Evolutionary conservation across 148 eudicot species (phyloP).

Genomic region (Tetragonia tetragonoides): DNA sequence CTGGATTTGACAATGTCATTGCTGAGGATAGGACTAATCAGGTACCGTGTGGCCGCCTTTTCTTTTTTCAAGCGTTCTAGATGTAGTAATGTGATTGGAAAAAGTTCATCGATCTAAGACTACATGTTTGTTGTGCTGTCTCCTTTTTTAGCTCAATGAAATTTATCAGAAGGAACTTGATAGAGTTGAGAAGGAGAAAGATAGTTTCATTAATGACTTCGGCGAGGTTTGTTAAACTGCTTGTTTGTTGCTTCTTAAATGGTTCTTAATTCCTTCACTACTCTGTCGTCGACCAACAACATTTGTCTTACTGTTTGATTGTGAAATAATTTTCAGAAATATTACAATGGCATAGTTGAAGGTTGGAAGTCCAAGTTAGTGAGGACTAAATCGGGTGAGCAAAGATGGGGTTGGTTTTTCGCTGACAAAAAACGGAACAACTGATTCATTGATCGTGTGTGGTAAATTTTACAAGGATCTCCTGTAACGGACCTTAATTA

Average conservation of each 20-base stretch:
- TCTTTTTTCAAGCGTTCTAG: background rate
- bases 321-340: constrained; percentile 19
- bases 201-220: constrained; percentile 72
- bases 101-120: no score
- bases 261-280: no score
- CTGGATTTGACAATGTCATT: constrained; percentile 75
- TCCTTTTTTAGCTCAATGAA: constrained; percentile 65
- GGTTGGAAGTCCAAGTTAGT: constrained; percentile 89
- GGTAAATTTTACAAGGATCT: constrained; percentile 9
- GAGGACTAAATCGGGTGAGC: constrained; percentile 79
- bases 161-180: constrained; percentile 70
- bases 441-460: constrained; percentile 14
- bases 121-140: background rate
- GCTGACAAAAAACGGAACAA: constrained; percentile 54
- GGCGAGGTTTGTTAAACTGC: constrained; percentile 56
- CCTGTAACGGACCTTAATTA: background rate
- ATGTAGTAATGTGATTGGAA: no score
- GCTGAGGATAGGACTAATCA: constrained; percentile 96
- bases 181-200: constrained; percentile 70
- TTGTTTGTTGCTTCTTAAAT: background rate
- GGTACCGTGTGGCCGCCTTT: constrained; percentile 36
- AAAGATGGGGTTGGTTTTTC: constrained; percentile 86
- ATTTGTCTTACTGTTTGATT: no score
- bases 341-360: constrained; percentile 74
- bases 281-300: no score